Evolutionary conservation across 768 basidiomycete genomes (phyloP).

Genomic region (Boletus sp.): DNA sequence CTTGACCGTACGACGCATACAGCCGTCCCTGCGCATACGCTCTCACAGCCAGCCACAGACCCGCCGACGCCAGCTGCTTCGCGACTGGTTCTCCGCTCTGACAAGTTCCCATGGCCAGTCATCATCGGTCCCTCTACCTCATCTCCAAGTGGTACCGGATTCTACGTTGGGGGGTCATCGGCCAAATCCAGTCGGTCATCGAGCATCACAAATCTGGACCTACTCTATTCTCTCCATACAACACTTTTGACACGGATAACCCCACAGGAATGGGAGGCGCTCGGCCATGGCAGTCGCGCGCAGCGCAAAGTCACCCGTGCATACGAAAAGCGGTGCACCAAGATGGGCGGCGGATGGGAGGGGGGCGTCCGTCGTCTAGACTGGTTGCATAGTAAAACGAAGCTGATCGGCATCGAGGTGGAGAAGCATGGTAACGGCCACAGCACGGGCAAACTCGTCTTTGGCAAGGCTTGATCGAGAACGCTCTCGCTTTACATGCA

Average conservation of each 20-base stretch:
- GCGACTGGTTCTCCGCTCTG: conserved; percentile 50
- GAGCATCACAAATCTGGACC: conserved; percentile 59
- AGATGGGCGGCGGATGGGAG: conserved; percentile 67
- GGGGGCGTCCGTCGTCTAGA: conserved; percentile 66
- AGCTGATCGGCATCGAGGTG: conserved; percentile 60
- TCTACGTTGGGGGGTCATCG: conserved; percentile 28
- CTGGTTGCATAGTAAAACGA: conserved; percentile 61
- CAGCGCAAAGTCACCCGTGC: conserved; percentile 60
- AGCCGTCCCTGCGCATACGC: conserved; percentile 53
- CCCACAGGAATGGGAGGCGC: conserved; percentile 60
- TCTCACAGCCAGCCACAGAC: conserved; percentile 64
- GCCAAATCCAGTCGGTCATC: conserved; percentile 23
- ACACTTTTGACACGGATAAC: conserved; percentile 57
- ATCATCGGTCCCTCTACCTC: conserved; percentile 41
- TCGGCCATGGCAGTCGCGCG: conserved; percentile 52
- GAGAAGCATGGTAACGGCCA: conserved; percentile 41
- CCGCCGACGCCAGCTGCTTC: conserved; percentile 48
- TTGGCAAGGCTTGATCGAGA: conserved; percentile 37
- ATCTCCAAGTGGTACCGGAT: conserved; percentile 24
- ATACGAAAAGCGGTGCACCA: conserved; percentile 60
- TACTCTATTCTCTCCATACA: conserved; percentile 58
- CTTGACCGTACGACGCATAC: conserved; percentile 53
- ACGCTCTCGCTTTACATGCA: not conserved
- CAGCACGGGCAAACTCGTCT: conserved; percentile 49
- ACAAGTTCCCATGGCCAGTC: conserved; percentile 63